Evolutionary conservation across 2,329 filamentous ascomycete species (phyloP).

Genomic region (Colletotrichum simmondsii): DNA sequence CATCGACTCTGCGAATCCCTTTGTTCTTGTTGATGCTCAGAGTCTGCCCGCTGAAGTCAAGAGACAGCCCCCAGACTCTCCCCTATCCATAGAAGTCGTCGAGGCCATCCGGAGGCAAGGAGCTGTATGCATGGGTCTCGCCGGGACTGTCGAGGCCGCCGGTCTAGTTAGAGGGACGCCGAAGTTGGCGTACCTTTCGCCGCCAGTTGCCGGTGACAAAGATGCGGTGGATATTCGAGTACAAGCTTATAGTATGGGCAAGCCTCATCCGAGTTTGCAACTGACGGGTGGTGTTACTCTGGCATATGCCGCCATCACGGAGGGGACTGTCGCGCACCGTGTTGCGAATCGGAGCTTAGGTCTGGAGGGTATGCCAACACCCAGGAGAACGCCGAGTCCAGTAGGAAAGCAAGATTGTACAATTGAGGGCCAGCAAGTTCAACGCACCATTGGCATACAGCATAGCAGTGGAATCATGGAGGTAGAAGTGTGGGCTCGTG

Average conservation of each 20-base stretch:
- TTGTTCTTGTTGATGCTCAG: conserved; percentile 63
- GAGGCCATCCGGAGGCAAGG: conserved; percentile 64
- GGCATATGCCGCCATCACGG: conserved; percentile 53
- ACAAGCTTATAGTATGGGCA: conserved; percentile 60
- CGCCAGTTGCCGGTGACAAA: neutral
- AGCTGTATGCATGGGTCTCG: conserved; percentile 68
- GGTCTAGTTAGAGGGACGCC: conserved; percentile 51
- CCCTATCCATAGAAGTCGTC: conserved; percentile 46
- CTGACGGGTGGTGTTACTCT: conserved; percentile 62
- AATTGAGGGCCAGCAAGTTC: too few relatives aligned
- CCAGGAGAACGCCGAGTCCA: conserved; percentile 39
- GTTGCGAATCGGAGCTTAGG: conserved; percentile 21
- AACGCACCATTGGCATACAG: conserved; percentile 36
- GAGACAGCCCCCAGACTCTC: conserved; percentile 47
- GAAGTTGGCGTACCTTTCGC: conserved; percentile 66
- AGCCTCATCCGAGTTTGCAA: conserved; percentile 62
- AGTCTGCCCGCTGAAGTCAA: conserved; percentile 55
- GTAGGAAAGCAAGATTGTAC: neutral
- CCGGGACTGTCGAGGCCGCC: conserved; percentile 47
- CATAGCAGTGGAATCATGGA: conserved; percentile 44
- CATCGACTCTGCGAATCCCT: conserved; percentile 51
- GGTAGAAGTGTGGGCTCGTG: conserved; percentile 37
- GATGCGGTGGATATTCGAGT: conserved; percentile 51
- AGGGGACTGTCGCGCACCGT: conserved; percentile 50
- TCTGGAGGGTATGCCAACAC: conserved; percentile 25